These are phyloP conservation scores for Aegilops speltoides DNA, from an alignment of 176 grass and related monocot species.

Conservation along the genomic window DNA sequence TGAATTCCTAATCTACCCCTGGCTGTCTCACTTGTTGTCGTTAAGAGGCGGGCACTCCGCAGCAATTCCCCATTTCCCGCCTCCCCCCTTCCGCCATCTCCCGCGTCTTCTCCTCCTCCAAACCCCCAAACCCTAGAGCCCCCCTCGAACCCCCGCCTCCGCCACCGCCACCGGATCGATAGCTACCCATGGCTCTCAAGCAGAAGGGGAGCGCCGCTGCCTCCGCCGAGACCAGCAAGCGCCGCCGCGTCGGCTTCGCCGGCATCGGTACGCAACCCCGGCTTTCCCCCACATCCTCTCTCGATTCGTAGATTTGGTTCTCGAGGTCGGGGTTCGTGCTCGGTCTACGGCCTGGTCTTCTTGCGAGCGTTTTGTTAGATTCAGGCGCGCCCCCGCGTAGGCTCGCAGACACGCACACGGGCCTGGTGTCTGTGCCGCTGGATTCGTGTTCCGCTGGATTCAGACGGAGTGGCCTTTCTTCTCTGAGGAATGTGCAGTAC, in stretches of 20 bases:
- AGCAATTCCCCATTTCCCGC: conserved; percentile 52
- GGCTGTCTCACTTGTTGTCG: neutral
- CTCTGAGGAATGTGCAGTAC: neutral
- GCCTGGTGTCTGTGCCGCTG: neutral
- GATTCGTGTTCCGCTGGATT: neutral
- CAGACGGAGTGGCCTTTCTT: neutral
- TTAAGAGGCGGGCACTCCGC: too few relatives aligned
- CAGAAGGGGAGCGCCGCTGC: conserved; percentile 48
- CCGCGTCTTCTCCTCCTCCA: conserved; percentile 7
- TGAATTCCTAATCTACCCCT: neutral
- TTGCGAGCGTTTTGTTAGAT: neutral
- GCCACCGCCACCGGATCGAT: conserved; percentile 5
- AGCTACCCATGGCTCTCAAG: conserved; percentile 77
- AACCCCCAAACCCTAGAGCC: conserved; percentile 57
- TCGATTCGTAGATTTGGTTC: neutral
- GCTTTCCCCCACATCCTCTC: neutral
- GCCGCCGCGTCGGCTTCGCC: conserved; percentile 81
- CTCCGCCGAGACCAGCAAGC: conserved; percentile 65
- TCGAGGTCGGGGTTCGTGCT: neutral
- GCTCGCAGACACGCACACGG: neutral
- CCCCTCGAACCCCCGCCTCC: neutral
- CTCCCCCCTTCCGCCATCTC: neutral
- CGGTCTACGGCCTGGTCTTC: neutral
- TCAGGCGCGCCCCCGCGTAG: neutral
- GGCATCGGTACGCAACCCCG: conserved; percentile 41